Conservation (phyloP, 2,329 filamentous ascomycete genomes). For the Allantophomopsis lycopodina region DNA sequence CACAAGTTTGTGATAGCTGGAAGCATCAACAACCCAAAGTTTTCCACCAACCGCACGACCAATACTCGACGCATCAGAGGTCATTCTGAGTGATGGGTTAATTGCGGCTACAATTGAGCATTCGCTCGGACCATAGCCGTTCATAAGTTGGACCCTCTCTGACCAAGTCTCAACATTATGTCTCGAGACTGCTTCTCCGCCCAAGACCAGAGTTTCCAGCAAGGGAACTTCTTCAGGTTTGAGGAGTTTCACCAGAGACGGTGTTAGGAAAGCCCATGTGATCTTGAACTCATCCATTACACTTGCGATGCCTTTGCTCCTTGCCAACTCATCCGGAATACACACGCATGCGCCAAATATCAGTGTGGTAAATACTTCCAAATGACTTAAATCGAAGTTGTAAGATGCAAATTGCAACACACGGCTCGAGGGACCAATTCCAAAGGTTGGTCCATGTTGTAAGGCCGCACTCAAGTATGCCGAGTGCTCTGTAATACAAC, state of each 20-base stretch:
- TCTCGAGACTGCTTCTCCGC: slow-evolving; percentile 21
- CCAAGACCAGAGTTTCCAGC: slow-evolving; percentile 12
- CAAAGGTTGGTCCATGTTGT: not conserved
- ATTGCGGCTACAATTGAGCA: slow-evolving; percentile 7
- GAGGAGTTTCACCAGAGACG: slow-evolving; percentile 15
- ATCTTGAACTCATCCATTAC: not conserved
- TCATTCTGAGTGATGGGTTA: not conserved
- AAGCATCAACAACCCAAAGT: not conserved
- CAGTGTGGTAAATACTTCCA: slow-evolving; percentile 1
- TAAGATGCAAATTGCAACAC: slow-evolving; percentile 5
- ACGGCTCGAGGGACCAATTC: slow-evolving; percentile 2
- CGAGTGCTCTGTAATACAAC: slow-evolving; percentile 20
- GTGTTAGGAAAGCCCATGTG: slow-evolving; percentile 11
- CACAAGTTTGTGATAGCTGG: not conserved
- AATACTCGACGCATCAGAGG: not conserved
- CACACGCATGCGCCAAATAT: slow-evolving; percentile 1
- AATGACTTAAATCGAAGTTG: slow-evolving; percentile 2
- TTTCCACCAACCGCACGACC: not conserved
- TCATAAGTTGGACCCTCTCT: slow-evolving; percentile 20
- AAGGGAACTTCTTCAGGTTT: slow-evolving; percentile 10
- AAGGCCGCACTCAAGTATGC: not conserved
- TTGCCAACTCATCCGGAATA: not conserved
- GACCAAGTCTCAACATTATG: slow-evolving; percentile 23
- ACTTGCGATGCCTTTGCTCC: not conserved
- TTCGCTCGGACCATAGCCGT: slow-evolving; percentile 25